Evolutionary conservation across 495 filamentous ascomycete species (phyloP).

Genomic region (Hypoxylon cercidicola): DNA sequence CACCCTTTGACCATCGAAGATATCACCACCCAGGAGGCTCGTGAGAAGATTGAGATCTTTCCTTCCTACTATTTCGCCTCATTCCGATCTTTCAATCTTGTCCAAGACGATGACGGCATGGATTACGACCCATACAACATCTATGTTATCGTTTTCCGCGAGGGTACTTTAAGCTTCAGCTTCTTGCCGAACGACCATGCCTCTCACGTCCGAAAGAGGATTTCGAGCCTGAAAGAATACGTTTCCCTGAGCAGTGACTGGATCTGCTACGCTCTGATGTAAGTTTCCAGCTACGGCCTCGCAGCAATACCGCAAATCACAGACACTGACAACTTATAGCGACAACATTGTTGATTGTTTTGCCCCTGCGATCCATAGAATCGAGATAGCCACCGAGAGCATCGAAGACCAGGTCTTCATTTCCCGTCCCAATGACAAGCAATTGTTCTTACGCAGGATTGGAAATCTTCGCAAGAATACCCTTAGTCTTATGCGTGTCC

Average conservation of each 20-base stretch:
- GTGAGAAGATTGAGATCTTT: conserved; percentile 98
- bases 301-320: neutral
- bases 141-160: conserved; percentile 96
- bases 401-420: conserved; percentile 97
- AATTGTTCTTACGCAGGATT: conserved; percentile 84
- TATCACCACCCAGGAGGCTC: conserved; percentile 90
- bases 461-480: conserved; percentile 92
- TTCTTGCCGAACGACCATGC: conserved; percentile 87
- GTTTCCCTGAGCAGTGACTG: conserved; percentile 93
- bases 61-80: conserved; percentile 97
- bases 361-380: conserved; percentile 83
- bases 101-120: conserved; percentile 73
- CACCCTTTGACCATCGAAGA: conserved; percentile 95
- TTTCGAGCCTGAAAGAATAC: conserved; percentile 92
- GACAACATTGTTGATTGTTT: conserved; percentile 98
- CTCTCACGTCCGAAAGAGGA: conserved; percentile 87
- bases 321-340: conserved; percentile 55
- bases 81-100: conserved; percentile 86
- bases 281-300: conserved; percentile 48
- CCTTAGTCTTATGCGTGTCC: conserved; percentile 89
- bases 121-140: conserved; percentile 94
- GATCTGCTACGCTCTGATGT: conserved; percentile 99
- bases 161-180: conserved; percentile 93
- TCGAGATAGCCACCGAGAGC: conserved; percentile 87
- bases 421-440: conserved; percentile 87